Conservation (phyloP, 1,284 basidiomycete species). For the Marasmius oreades region DNA sequence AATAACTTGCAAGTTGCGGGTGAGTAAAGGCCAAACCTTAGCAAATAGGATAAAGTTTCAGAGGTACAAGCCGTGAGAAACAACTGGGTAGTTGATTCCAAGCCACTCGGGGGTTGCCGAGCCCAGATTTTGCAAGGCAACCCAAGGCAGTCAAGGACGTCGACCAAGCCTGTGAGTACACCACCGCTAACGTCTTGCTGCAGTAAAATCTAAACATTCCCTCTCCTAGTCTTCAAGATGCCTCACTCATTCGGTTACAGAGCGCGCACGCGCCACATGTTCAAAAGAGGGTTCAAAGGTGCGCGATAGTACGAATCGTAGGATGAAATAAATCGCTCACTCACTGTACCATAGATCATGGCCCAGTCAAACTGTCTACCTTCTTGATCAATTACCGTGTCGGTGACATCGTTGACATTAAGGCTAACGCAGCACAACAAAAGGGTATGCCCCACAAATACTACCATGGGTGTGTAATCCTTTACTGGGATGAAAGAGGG, state of each 20-base stretch:
- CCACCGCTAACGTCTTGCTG: conserved; percentile 25
- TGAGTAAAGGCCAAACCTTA: conserved; percentile 22
- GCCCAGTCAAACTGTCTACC: conserved; percentile 88
- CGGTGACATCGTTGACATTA: conserved; percentile 99
- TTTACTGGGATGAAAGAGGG: neutral
- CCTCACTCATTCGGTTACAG: conserved; percentile 99
- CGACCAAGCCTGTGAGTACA: conserved; percentile 42
- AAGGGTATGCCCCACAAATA: conserved; percentile 99
- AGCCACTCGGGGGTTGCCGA: conserved; percentile 43
- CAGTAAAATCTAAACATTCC: conserved; percentile 15
- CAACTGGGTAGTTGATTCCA: conserved; percentile 19
- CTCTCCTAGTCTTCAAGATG: conserved; percentile 70
- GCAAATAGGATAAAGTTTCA: conserved; percentile 28
- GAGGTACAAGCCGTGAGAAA: neutral
- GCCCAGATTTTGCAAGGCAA: conserved; percentile 27
- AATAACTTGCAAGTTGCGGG: neutral
- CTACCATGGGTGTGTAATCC: conserved; percentile 73
- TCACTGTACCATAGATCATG: conserved; percentile 68
- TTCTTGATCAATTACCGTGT: conserved; percentile 92
- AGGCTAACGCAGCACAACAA: conserved; percentile 98
- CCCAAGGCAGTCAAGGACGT: conserved; percentile 37
- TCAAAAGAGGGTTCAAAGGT: conserved; percentile 98
- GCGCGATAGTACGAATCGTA: conserved; percentile 25
- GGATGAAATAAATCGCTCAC: neutral
- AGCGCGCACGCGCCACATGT: conserved; percentile 99